These are phyloP conservation scores for Apiospora rasikravindrae DNA, from an alignment of 2,329 filamentous ascomycete genomes.

Conservation along the genomic window DNA sequence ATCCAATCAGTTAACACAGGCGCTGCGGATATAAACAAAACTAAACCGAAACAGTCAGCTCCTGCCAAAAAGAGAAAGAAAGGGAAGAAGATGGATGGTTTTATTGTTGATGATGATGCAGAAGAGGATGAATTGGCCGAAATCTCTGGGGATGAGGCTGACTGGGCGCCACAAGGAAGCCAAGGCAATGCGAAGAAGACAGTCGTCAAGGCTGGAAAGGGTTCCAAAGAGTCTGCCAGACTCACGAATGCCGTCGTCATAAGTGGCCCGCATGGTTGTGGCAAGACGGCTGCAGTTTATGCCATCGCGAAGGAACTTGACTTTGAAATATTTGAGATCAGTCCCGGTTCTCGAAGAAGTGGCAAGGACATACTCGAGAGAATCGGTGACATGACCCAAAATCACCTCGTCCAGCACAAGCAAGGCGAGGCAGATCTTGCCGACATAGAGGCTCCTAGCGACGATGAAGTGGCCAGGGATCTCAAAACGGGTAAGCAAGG, in stretches of 20 bases:
- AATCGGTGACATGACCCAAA: conserved; percentile 95
- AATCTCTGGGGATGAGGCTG: conserved; percentile 64
- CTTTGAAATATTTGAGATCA: conserved; percentile 96
- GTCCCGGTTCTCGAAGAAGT: conserved; percentile 79
- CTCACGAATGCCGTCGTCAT: conserved; percentile 81
- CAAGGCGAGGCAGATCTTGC: conserved; percentile 39
- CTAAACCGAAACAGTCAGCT: conserved; percentile 37
- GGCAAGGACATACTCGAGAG: conserved; percentile 90
- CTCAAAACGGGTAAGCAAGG: conserved; percentile 74
- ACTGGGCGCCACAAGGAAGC: conserved; percentile 46
- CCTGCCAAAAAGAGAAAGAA: conserved; percentile 66
- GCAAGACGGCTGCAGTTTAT: conserved; percentile 91
- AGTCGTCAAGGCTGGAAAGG: conserved; percentile 54
- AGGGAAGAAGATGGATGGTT: conserved; percentile 77
- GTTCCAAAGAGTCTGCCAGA: conserved; percentile 51
- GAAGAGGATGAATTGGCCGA: conserved; percentile 74
- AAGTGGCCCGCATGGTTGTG: conserved; percentile 87
- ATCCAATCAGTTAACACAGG: conserved; percentile 78
- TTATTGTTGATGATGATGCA: conserved; percentile 80
- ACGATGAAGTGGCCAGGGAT: conserved; percentile 59
- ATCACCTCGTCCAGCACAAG: conserved; percentile 77
- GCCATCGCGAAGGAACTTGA: conserved; percentile 90
- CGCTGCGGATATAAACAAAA: conserved; percentile 41
- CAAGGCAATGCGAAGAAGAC: conserved; percentile 54
- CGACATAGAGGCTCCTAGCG: conserved; percentile 35